phyloP scores from a whole-genome alignment of 345 rosid genomes.

The Pseudoturritis turrita region DNA sequence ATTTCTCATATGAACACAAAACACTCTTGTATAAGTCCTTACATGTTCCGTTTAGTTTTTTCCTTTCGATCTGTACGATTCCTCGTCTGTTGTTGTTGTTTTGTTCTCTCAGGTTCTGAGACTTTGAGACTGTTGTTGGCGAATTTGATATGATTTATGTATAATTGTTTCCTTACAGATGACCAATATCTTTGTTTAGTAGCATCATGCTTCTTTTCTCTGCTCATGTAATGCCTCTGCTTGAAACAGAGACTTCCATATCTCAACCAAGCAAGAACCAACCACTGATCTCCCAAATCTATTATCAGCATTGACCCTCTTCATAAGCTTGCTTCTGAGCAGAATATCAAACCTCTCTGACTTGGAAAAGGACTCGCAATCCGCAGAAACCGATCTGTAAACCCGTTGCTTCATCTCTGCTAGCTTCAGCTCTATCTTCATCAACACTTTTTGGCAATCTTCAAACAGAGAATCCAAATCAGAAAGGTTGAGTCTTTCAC shows the following conservation, averaged over 20 bases:
- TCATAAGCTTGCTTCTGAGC: not conserved
- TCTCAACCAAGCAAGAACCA: conserved; percentile 1
- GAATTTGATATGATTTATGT: not conserved
- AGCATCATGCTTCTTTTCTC: not conserved
- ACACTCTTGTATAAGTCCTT: not conserved
- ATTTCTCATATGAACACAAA: not conserved
- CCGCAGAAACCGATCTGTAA: conserved; percentile 6
- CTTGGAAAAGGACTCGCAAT: conserved; percentile 5
- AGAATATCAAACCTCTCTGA: not conserved
- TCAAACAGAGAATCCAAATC: not conserved
- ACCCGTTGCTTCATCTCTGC: conserved; percentile 5
- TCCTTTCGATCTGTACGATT: not conserved
- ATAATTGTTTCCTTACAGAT: not conserved
- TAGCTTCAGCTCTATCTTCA: conserved; percentile 16
- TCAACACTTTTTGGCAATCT: conserved; percentile 12
- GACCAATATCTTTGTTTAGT: not conserved
- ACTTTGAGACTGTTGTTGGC: conserved; percentile 14
- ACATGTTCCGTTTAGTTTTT: not conserved
- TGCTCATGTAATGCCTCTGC: not conserved
- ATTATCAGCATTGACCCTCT: not conserved
- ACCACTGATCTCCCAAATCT: conserved; percentile 2
- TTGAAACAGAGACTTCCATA: conserved; percentile 8
- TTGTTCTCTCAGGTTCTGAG: conserved; percentile 6
- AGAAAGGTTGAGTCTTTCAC: not conserved
- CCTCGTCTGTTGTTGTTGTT: not conserved